Evolutionary conservation across 768 basidiomycete species (phyloP), one percentile per base, ranked within the genome.

Genomic region (Rhizopogon rudus): DNA sequence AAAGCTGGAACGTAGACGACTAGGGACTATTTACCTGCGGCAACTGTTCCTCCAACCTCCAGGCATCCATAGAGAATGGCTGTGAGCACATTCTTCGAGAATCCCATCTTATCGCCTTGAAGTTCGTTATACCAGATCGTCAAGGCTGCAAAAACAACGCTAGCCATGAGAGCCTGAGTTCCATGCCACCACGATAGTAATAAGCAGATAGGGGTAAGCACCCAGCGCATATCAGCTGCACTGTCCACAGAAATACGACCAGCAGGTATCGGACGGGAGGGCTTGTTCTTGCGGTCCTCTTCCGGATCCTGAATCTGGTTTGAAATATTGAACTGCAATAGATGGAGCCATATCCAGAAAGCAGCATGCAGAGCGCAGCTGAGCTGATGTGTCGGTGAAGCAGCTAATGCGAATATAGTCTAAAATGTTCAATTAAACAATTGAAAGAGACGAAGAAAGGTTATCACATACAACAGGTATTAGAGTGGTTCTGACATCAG

Each of bases 321-420:
- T 12, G 72, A 63, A 17, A 76, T 57, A 44, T 71, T 65, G 62
- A 72, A 75, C 28, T 67, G 69, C 1, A 78, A 59, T 25, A 77
- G 58, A 52, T 79, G 75, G 7, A 77, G 57, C 73, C 73, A 77
- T 13, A 75, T 69, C 78, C 78, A 79, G 28, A 67, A 48, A 2
- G 72, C 57, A 2, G 64, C 58, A 16, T 71, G 64, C 12, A 62
- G 39, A 7, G 68, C 5, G 5, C 46, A 60, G 8, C 44, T 52
- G 8, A 49, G 25, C 9, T 56, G 53, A 20, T 54, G 46, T 1
- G 62, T 40, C 0, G 71, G 67, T 5, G 70, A 63, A 2, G 62
- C 60, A 9, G 63, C 64, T 12, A 55, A 45, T 1, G 71, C 68
- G 43, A 73, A 70, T 22, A 72, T 39, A 9, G 65, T 71, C 73